These are phyloP conservation scores for Ligustrum vulgare DNA, from an alignment of 257 asterid species.

Conservation along the genomic window DNA sequence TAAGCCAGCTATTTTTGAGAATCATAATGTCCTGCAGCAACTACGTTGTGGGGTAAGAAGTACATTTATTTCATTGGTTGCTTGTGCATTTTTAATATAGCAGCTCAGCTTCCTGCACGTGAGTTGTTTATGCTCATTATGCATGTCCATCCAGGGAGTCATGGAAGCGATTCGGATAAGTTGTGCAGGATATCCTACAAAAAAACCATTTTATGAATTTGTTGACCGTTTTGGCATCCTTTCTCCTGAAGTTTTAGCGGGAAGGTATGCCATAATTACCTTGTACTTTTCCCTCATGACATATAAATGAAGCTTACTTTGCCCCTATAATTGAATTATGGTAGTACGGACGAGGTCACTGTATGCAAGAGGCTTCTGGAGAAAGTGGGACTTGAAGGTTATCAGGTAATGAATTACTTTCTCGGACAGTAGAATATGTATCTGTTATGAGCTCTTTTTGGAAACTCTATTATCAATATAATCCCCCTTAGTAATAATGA, in stretches of 20 bases:
- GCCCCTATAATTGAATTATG: constrained; percentile 26
- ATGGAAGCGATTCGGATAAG: constrained; percentile 99
- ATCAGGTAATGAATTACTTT: constrained; percentile 63
- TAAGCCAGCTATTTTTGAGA: constrained; percentile 96
- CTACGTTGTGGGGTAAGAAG: constrained; percentile 92
- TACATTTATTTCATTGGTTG: constrained; percentile 16
- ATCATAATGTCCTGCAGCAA: constrained; percentile 94
- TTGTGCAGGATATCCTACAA: constrained; percentile 98
- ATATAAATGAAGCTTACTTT: constrained; percentile 21
- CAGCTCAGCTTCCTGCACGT: constrained; percentile 8
- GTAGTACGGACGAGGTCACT: constrained; percentile 83
- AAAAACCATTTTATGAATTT: constrained; percentile 83
- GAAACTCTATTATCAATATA: background rate
- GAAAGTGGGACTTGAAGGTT: constrained; percentile 93
- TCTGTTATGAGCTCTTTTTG: background rate
- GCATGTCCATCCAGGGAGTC: constrained; percentile 67
- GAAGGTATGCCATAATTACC: constrained; percentile 59
- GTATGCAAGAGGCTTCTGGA: constrained; percentile 94
- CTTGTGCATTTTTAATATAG: constrained; percentile 2
- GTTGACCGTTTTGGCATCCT: constrained; percentile 90
- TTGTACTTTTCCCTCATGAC: constrained; percentile 9
- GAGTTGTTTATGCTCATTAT: constrained; percentile 18
- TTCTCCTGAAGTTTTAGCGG: constrained; percentile 84
- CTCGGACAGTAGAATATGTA: constrained; percentile 1
- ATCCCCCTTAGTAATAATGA: constrained; percentile 3